phyloP scores from a whole-genome alignment of 169 alveolate genomes.

The Cryptosporidium felis region DNA sequence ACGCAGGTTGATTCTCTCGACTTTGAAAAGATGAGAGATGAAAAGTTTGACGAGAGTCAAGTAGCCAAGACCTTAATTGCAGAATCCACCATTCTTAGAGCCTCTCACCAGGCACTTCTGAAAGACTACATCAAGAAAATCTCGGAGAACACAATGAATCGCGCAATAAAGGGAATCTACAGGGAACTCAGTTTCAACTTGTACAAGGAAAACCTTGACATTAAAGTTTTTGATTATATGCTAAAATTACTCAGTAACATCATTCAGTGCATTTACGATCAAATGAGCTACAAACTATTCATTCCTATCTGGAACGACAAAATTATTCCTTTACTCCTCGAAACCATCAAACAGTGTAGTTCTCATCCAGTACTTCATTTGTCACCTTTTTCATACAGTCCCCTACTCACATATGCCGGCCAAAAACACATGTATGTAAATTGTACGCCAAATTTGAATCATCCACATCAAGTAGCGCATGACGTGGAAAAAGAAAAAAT shows the following conservation, averaged over 20 bases:
- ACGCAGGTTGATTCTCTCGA: neutral
- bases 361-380: no score
- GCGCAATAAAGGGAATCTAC: slow-evolving; percentile 19
- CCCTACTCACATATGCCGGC: no score
- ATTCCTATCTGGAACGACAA: slow-evolving; percentile 65
- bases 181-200: slow-evolving; percentile 4
- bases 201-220: slow-evolving; percentile 12
- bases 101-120: slow-evolving; percentile 34
- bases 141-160: slow-evolving; percentile 14
- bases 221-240: neutral
- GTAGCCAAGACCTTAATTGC: slow-evolving; percentile 20
- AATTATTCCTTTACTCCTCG: slow-evolving; percentile 25
- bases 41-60: neutral
- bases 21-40: neutral
- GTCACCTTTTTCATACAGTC: no score
- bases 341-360: slow-evolving; percentile 6
- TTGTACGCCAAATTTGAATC: neutral
- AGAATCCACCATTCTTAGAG: slow-evolving; percentile 33
- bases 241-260: slow-evolving; percentile 1
- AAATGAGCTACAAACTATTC: slow-evolving; percentile 54
- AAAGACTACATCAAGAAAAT: slow-evolving; percentile 22
- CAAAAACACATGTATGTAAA: neutral
- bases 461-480: neutral
- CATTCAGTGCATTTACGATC: slow-evolving; percentile 20
- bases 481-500: neutral